These are phyloP conservation scores for Neurospora sp. DNA, from an alignment of 2,329 filamentous ascomycete genomes.

Conservation along the genomic window DNA sequence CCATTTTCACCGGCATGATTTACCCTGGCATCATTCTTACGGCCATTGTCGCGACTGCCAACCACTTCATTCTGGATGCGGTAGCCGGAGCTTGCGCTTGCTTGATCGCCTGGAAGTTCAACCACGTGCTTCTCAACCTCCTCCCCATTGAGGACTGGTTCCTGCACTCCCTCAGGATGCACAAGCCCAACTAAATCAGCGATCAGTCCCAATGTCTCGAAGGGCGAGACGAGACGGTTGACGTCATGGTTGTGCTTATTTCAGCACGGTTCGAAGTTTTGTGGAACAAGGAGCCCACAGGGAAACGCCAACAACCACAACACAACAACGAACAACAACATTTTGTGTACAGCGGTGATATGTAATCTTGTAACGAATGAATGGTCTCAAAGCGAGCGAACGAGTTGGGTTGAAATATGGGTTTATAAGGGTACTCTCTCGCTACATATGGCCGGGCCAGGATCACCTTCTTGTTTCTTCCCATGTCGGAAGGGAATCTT, in stretches of 20 bases:
- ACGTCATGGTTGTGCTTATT: neutral
- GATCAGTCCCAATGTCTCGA: neutral
- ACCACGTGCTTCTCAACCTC: slow-evolving; percentile 49
- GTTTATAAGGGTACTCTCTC: neutral
- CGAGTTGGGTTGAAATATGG: neutral
- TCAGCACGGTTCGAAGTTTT: neutral
- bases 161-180: slow-evolving; percentile 50
- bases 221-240: neutral
- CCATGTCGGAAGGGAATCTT: neutral
- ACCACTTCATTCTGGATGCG: slow-evolving; percentile 65
- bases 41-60: slow-evolving; percentile 62
- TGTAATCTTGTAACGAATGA: neutral
- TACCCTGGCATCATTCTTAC: slow-evolving; percentile 58
- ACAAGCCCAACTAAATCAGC: slow-evolving; percentile 41
- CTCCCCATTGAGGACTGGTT: slow-evolving; percentile 60
- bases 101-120: slow-evolving; percentile 50
- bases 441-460: neutral
- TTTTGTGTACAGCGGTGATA: neutral
- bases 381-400: neutral
- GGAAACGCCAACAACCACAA: neutral
- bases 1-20: slow-evolving; percentile 41
- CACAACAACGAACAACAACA: neutral
- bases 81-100: slow-evolving; percentile 59
- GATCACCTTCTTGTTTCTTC: no score
- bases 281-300: neutral